Evolutionary conservation across 345 rosid species (phyloP).

Genomic region (Anacardium occidentale): DNA sequence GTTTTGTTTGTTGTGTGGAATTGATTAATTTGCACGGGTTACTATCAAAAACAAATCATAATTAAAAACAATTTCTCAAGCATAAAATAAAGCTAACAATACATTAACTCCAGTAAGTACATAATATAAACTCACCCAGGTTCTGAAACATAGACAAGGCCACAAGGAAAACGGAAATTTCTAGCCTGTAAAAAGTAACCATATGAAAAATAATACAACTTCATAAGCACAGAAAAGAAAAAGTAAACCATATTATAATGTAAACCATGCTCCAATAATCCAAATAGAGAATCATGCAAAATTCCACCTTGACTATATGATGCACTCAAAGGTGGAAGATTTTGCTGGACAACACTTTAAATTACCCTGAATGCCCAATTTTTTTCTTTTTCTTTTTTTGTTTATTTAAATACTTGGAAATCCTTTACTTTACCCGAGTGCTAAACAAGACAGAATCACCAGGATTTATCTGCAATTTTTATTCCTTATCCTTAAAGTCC

Average conservation of each 20-base stretch:
- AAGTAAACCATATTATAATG: background rate
- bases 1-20: too few relatives aligned
- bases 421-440: too few relatives aligned
- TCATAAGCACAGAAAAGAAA: background rate
- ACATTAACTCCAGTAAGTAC: conserved; percentile 4
- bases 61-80: background rate
- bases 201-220: conserved; percentile 13
- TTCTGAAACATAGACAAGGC: conserved; percentile 84
- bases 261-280: background rate
- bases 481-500: too few relatives aligned
- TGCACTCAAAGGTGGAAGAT: too few relatives aligned
- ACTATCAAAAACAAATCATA: background rate
- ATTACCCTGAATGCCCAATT: too few relatives aligned
- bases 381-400: too few relatives aligned
- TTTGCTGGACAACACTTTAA: too few relatives aligned
- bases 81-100: background rate
- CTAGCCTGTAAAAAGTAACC: conserved; percentile 64
- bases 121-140: conserved; percentile 62
- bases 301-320: too few relatives aligned
- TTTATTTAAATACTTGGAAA: too few relatives aligned
- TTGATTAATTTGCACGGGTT: too few relatives aligned
- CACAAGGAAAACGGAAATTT: conserved; percentile 85
- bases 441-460: too few relatives aligned
- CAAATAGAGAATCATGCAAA: background rate
- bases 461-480: too few relatives aligned